Evolutionary conservation across 495 filamentous ascomycete species (phyloP).

Genomic region (Hyaloscypha hepaticicola): DNA sequence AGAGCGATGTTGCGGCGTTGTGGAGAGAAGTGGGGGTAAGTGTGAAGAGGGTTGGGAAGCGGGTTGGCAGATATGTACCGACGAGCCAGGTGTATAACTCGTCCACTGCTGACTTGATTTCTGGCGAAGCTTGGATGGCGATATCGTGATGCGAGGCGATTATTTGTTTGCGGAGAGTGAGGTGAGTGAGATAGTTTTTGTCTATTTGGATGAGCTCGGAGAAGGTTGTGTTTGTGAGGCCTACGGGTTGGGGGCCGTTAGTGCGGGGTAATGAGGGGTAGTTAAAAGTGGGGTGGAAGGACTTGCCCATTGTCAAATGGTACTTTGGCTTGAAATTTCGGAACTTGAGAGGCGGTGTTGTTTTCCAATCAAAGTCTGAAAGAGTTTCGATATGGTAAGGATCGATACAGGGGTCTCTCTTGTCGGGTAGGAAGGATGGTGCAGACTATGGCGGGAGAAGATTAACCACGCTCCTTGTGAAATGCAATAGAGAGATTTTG

Average conservation of each 20-base stretch:
- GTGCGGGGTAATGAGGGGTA: not conserved
- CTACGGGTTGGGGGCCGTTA: not conserved
- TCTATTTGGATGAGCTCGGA: conserved; percentile 67
- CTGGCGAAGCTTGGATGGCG: conserved; percentile 45
- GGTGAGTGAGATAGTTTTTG: conserved; percentile 57
- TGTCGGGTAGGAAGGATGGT: not conserved
- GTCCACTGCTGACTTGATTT: conserved; percentile 47
- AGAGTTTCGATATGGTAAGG: conserved; percentile 45
- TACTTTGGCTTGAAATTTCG: conserved; percentile 71
- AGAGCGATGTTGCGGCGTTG: conserved; percentile 46
- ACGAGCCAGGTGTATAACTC: conserved; percentile 69
- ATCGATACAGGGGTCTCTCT: not conserved
- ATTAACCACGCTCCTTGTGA: too few species aligned
- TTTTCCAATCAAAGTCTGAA: conserved; percentile 57
- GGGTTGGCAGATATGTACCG: conserved; percentile 59
- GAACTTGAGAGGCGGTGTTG: conserved; percentile 57
- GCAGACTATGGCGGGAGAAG: not conserved
- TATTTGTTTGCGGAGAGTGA: conserved; percentile 51
- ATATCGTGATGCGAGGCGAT: conserved; percentile 49
- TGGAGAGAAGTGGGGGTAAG: conserved; percentile 34
- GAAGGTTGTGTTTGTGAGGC: conserved; percentile 43
- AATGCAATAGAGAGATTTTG: not conserved
- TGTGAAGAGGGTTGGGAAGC: conserved; percentile 64
- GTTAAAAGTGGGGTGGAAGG: not conserved
- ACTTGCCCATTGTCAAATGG: conserved; percentile 70